Evolutionary conservation across 139 green algal species (phyloP).

Genomic region (Edaphochlamys debaryana): DNA sequence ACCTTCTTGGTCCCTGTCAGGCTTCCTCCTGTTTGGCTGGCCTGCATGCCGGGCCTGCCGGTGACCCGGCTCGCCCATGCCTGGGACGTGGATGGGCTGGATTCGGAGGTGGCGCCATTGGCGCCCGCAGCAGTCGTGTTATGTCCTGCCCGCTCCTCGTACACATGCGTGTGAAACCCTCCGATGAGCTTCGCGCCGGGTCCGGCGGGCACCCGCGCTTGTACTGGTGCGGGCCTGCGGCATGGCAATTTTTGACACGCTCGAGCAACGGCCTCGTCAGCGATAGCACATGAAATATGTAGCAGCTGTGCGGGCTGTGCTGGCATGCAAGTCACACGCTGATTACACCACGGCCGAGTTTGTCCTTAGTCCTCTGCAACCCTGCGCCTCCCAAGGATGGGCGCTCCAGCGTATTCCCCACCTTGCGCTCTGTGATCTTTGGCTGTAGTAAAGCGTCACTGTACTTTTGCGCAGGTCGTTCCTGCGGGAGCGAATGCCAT

Average conservation of each 20-base stretch:
- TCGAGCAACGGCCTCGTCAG: too few relatives aligned
- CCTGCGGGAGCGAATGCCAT: not conserved
- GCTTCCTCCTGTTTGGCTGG: not conserved
- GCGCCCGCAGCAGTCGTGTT: not conserved
- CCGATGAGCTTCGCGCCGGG: constrained; percentile 14
- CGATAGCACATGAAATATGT: not conserved
- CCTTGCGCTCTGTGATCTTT: constrained; percentile 28
- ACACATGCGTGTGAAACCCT: constrained; percentile 8
- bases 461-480: constrained; percentile 18
- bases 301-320: not conserved
- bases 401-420: not conserved
- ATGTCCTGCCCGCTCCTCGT: constrained; percentile 15
- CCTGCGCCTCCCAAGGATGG: too few relatives aligned
- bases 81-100: not conserved
- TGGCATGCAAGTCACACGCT: not conserved
- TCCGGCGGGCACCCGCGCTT: constrained; percentile 5
- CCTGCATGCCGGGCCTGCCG: not conserved
- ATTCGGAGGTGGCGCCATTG: not conserved
- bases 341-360: not conserved
- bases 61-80: not conserved
- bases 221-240: not conserved
- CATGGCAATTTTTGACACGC: too few relatives aligned
- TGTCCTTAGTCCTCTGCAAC: too few relatives aligned
- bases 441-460: constrained; percentile 18
- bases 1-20: constrained; percentile 29